These are phyloP conservation scores for Filosporella fistucella DNA, from an alignment of 495 filamentous ascomycete species.

Conservation along the genomic window DNA sequence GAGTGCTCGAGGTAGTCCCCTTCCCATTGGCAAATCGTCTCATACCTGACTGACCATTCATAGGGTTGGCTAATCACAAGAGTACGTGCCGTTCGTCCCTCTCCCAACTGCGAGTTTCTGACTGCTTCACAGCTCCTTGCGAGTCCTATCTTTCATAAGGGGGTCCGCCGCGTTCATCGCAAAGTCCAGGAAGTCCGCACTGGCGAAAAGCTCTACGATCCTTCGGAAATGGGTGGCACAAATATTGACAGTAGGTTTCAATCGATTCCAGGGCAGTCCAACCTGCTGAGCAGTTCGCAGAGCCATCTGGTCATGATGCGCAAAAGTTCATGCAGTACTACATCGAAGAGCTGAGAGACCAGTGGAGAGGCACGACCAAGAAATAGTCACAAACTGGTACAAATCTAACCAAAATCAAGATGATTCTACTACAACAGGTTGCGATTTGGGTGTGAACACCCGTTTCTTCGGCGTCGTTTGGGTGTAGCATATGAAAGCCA, in stretches of 20 bases:
- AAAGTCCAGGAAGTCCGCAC: slow-evolving; percentile 45
- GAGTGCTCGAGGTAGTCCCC: slow-evolving; percentile 42
- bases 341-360: slow-evolving; percentile 55
- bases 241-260: slow-evolving; percentile 45
- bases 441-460: too few relatives aligned
- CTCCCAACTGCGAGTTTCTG: neutral
- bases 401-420: too few relatives aligned
- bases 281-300: slow-evolving; percentile 1
- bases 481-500: too few relatives aligned
- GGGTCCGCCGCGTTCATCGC: slow-evolving; percentile 51
- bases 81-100: slow-evolving; percentile 11
- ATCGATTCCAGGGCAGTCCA: neutral
- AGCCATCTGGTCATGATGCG: slow-evolving; percentile 22
- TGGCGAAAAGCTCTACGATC: slow-evolving; percentile 39
- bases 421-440: too few relatives aligned
- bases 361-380: slow-evolving; percentile 33
- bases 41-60: slow-evolving; percentile 11
- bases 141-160: slow-evolving; percentile 56
- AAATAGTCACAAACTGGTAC: slow-evolving; percentile 12
- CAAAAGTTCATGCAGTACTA: slow-evolving; percentile 49
- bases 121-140: slow-evolving; percentile 46
- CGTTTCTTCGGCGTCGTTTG: too few relatives aligned
- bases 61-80: slow-evolving; percentile 25
- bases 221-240: slow-evolving; percentile 54
- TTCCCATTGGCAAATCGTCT: slow-evolving; percentile 10